These are phyloP conservation scores for Phallus indusiatus DNA, from an alignment of 768 basidiomycete genomes.

Conservation along the genomic window DNA sequence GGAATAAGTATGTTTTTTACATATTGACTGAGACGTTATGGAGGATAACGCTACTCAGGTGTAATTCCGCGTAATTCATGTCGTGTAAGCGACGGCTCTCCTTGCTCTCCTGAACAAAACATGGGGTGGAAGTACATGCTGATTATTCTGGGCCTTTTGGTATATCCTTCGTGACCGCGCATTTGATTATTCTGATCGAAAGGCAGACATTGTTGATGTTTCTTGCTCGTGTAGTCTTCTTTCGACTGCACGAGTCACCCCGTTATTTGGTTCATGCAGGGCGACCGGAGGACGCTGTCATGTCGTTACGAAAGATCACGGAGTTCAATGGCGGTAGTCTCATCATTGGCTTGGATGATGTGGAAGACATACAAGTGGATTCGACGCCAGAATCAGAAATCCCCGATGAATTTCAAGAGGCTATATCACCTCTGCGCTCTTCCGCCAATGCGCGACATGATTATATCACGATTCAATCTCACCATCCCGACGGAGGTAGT, in stretches of 20 bases:
- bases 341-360: constrained; percentile 60
- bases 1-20: constrained; percentile 34
- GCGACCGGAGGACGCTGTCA: constrained; percentile 72
- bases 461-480: neutral
- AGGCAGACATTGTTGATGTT: constrained; percentile 81
- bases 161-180: constrained; percentile 33
- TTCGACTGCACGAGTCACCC: constrained; percentile 90
- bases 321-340: constrained; percentile 75
- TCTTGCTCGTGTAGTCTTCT: constrained; percentile 76
- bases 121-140: constrained; percentile 87
- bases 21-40: neutral
- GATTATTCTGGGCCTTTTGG: constrained; percentile 65
- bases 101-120: constrained; percentile 58
- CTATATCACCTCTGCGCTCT: neutral
- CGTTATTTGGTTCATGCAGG: constrained; percentile 88
- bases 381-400: neutral
- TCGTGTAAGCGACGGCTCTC: constrained; percentile 28
- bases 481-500: neutral
- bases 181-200: neutral
- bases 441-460: neutral
- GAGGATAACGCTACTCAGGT: constrained; percentile 15
- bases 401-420: neutral
- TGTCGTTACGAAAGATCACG: constrained; percentile 76
- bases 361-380: constrained; percentile 30
- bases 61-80: constrained; percentile 75